Evolutionary conservation across 768 basidiomycete genomes (phyloP).

Genomic region (Trametes meyenii): DNA sequence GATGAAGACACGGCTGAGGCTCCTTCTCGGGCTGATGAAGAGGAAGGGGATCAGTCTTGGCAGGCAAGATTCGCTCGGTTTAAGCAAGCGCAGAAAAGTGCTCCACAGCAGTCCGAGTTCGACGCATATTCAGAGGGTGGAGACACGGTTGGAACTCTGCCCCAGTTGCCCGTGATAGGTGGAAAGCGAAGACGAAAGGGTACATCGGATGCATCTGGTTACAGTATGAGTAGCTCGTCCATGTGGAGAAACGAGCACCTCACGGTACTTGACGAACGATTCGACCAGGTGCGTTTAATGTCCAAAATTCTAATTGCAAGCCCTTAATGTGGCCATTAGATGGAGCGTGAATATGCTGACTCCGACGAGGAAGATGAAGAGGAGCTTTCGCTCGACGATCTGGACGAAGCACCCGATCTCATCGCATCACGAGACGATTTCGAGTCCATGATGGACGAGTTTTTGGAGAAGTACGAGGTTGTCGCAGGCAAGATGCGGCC

Average conservation of each 20-base stretch:
- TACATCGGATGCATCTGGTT: constrained; percentile 86
- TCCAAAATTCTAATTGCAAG: no score
- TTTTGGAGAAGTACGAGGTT: constrained; percentile 89
- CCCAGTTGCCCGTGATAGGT: constrained; percentile 76
- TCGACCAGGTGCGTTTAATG: constrained; percentile 75
- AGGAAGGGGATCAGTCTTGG: constrained; percentile 57
- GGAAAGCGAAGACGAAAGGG: constrained; percentile 73
- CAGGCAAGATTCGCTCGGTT: constrained; percentile 81
- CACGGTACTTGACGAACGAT: constrained; percentile 87
- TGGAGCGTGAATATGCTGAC: constrained; percentile 77
- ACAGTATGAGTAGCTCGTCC: constrained; percentile 96
- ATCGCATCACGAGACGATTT: constrained; percentile 89
- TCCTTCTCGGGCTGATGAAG: constrained; percentile 24
- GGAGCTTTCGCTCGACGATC: constrained; percentile 41
- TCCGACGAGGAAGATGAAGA: constrained; percentile 53
- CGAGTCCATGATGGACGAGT: constrained; percentile 89
- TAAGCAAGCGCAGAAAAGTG: constrained; percentile 53
- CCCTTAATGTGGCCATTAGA: constrained; percentile 42
- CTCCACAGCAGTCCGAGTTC: constrained; percentile 42
- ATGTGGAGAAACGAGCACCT: constrained; percentile 93
- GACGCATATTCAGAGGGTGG: constrained; percentile 65
- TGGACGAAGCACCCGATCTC: constrained; percentile 71
- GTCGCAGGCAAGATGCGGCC: constrained; percentile 85
- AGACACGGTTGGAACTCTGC: constrained; percentile 82
- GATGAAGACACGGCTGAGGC: constrained; percentile 33